These are phyloP conservation scores for Yamadazyma aaseri DNA, from an alignment of 1,139 yeast genomes.

Conservation along the genomic window DNA sequence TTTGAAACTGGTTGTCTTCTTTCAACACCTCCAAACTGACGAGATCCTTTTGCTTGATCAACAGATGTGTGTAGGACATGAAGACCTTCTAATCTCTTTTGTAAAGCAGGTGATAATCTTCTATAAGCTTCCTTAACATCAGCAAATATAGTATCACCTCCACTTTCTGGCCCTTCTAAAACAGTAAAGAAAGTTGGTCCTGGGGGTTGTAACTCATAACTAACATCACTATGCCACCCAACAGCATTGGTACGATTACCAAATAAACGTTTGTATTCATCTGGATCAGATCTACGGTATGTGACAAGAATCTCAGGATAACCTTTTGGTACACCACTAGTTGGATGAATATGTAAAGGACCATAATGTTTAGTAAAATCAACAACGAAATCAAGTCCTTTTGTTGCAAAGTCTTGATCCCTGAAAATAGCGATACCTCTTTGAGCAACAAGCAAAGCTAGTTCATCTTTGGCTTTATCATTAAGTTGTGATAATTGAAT, in stretches of 20 bases:
- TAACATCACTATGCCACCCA: constrained; percentile 63
- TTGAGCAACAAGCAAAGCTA: constrained; percentile 57
- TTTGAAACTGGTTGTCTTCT: constrained; percentile 43
- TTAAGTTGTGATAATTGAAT: constrained; percentile 51
- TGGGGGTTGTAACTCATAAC: constrained; percentile 67
- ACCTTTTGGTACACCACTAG: constrained; percentile 60
- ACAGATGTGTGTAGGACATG: constrained; percentile 62
- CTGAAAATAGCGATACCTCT: constrained; percentile 67
- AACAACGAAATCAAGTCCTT: constrained; percentile 50
- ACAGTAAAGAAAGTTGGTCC: constrained; percentile 57
- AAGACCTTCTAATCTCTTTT: constrained; percentile 51
- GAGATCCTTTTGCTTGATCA: constrained; percentile 59
- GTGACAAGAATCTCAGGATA: constrained; percentile 58
- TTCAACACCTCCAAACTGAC: constrained; percentile 39
- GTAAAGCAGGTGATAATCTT: constrained; percentile 57
- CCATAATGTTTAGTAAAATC: constrained; percentile 60
- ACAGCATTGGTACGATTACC: constrained; percentile 30
- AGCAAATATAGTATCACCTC: constrained; percentile 68
- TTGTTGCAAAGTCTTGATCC: constrained; percentile 55
- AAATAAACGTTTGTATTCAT: constrained; percentile 28
- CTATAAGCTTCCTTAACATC: constrained; percentile 60
- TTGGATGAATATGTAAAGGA: constrained; percentile 67
- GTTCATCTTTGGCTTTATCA: constrained; percentile 52
- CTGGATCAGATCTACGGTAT: constrained; percentile 48
- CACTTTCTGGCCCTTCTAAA: constrained; percentile 56